phyloP scores from a whole-genome alignment of 768 basidiomycete genomes.

The Boletus pseudopeckii region DNA sequence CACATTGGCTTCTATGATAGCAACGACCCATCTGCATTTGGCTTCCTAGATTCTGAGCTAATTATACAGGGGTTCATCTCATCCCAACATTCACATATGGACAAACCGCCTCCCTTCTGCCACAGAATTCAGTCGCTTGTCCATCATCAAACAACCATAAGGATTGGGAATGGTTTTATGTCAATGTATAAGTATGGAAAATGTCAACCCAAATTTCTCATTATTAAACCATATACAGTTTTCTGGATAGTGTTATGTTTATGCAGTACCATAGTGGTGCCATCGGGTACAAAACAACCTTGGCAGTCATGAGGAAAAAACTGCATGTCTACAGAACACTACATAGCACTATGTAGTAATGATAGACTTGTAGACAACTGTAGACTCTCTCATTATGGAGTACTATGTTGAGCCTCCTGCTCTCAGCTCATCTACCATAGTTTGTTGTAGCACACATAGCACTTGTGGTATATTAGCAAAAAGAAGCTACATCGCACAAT shows the following conservation, averaged over 20 bases:
- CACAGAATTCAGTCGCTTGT: background rate
- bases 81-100: background rate
- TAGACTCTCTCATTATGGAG: too few relatives aligned
- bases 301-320: too few relatives aligned
- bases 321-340: too few relatives aligned
- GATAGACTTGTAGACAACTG: too few relatives aligned
- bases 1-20: background rate
- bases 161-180: slow-evolving; percentile 3
- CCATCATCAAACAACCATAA: background rate
- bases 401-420: too few relatives aligned
- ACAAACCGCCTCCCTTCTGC: background rate
- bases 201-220: accelerated
- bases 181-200: background rate
- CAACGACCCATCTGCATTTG: background rate
- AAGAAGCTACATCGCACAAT: too few relatives aligned
- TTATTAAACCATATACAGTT: background rate
- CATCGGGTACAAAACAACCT: background rate
- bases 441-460: too few relatives aligned
- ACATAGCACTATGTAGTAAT: too few relatives aligned
- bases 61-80: background rate
- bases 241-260: background rate
- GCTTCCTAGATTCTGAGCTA: background rate
- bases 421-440: too few relatives aligned
- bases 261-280: background rate
- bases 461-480: too few relatives aligned